Evolutionary conservation across 2,329 filamentous ascomycete genomes (phyloP).

Genomic region (Aureobasidium sp.): DNA sequence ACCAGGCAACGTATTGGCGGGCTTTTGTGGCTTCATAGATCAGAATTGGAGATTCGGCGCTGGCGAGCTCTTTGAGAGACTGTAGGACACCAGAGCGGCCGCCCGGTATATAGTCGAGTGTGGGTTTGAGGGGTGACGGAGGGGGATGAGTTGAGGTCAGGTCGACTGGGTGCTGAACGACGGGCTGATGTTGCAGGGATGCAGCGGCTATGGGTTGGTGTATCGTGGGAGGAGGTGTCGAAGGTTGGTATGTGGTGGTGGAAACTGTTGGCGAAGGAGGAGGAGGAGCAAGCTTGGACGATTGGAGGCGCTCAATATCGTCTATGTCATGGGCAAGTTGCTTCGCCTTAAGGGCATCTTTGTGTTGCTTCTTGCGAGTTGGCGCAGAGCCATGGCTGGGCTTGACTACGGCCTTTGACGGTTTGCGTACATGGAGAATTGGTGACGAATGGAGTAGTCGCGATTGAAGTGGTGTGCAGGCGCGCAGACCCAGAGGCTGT

Average conservation of each 20-base stretch:
- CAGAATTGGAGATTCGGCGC: not conserved
- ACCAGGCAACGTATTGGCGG: not conserved
- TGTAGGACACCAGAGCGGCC: not conserved
- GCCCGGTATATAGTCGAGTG: not conserved
- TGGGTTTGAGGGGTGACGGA: not conserved
- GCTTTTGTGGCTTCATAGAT: conserved; percentile 12
- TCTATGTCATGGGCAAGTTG: not conserved
- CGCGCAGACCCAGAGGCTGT: not conserved
- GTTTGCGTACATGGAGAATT: not conserved
- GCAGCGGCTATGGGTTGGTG: not conserved
- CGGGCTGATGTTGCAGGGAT: not conserved
- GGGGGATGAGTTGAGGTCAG: not conserved
- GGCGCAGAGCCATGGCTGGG: not conserved
- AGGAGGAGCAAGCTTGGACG: not conserved
- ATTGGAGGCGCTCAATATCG: not conserved
- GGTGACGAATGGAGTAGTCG: conserved; percentile 1
- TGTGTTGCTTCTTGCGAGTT: conserved; percentile 1
- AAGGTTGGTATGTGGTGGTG: not conserved
- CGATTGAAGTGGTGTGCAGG: not conserved
- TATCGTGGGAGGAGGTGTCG: not conserved
- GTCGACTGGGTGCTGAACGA: not conserved
- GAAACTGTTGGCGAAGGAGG: not conserved
- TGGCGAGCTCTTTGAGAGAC: not conserved
- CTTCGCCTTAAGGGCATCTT: not conserved
- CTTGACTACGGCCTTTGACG: not conserved